A percentile compares a stretch with the other conserved stretches of the same genome.
Evolutionary conservation across 2,329 filamentous ascomycete genomes (phyloP).

Genomic region (Neofusicoccum sp.): DNA sequence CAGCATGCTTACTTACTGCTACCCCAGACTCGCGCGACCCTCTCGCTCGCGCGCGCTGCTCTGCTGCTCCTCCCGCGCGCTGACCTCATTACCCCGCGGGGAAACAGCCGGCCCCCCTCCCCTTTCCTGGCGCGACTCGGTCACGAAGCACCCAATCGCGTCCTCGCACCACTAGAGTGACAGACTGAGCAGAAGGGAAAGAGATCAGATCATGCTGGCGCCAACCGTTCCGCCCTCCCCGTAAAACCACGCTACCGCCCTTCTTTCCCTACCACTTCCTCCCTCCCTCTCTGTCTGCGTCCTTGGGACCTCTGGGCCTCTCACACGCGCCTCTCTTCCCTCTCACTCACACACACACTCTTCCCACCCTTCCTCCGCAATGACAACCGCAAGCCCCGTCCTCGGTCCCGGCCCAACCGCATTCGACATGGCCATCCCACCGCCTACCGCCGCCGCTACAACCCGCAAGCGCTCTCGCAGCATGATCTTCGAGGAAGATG

Average conservation of each 20-base stretch:
- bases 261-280: not conserved
- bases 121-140: not conserved
- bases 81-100: slow-evolving; percentile 15
- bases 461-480: slow-evolving; percentile 19
- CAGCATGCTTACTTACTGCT: not conserved
- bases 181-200: not conserved
- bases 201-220: slow-evolving; percentile 13
- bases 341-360: not conserved
- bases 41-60: not conserved
- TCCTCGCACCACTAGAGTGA: not conserved
- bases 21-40: not conserved
- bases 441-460: not conserved
- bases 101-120: not conserved
- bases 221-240: slow-evolving; percentile 1
- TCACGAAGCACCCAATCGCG: not conserved
- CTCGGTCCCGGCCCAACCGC: not conserved
- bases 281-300: not conserved
- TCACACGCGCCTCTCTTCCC: not conserved
- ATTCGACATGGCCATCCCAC: not conserved
- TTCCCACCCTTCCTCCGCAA: not conserved
- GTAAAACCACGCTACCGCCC: not conserved
- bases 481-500: slow-evolving; percentile 5
- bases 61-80: not conserved
- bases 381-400: not conserved
- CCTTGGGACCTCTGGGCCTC: no score